Base-by-base conservation (phyloP, 2,329 filamentous ascomycete genomes). In the Zymoseptoria brevis region DNA sequence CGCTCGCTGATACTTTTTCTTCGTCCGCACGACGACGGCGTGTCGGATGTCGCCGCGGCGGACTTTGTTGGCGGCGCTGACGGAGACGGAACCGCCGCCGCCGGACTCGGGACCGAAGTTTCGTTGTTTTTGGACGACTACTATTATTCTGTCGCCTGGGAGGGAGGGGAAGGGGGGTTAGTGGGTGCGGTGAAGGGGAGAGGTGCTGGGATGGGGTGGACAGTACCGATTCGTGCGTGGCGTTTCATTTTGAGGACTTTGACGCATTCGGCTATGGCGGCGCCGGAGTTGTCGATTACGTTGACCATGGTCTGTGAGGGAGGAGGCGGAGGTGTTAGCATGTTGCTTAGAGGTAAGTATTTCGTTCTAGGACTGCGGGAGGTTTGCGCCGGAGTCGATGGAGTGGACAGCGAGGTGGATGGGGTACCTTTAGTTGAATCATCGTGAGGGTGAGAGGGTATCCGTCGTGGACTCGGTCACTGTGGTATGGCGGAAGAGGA, bases 271-370 rank as follows among this genome's bases (percentile, higher is more conserved):
- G 97, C 94, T 67, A 99, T 82, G 70, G 94, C 92, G 68, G 94
- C 94, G 74, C 94, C 94, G 66, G 94, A 97, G 81, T 96, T 99
- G 87, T 99, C 94, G 85, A 99, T 97, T 87, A 94, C 97, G 79
- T 94, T 96, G 71, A 99, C 84, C 85, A 99, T 90, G 74, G 92
- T 89, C 94, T 96, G 68, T 8, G 50, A 19, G 45, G 50, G 57
- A 48, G 49, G 50, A 26, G 35, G n/a, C n/a, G n/a, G n/a, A n/a
- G n/a, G n/a, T n/a, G n/a, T 50, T 26, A 45, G 35, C 16, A 6
- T n/a, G 16, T n/a, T n/a, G 6, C 0, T 45, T 4, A 11, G 35
- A 11, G 6, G 16, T 35, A 54, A 7, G 52, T 9, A 26, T 52
- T n/a, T 8, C 19, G 35, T 45, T n/a, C 35, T 4, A n/a, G 35